Percentiles rank a stretch among this genome's conserved stretches.
These are phyloP conservation scores for Candida vartiovaarae DNA, from an alignment of 805 yeast genomes.

Conservation along the genomic window DNA sequence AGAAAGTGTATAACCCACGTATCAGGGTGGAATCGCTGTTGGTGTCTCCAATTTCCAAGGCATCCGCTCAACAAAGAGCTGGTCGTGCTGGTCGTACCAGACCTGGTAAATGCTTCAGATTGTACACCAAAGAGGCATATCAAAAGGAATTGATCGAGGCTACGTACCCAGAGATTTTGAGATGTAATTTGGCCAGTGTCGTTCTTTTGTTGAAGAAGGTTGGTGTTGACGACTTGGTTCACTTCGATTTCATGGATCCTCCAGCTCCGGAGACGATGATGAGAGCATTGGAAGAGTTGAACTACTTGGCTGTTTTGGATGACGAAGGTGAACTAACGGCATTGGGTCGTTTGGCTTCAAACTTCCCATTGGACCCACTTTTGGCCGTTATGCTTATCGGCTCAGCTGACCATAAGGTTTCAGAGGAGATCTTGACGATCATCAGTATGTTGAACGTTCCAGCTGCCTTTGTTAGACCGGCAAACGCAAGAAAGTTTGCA, in stretches of 20 bases:
- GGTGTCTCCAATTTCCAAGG: conserved; percentile 88
- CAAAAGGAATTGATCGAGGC: conserved; percentile 67
- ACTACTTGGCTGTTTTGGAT: conserved; percentile 80
- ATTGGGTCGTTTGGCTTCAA: conserved; percentile 80
- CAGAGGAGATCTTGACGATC: conserved; percentile 62
- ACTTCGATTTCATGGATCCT: conserved; percentile 86
- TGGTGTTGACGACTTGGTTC: conserved; percentile 75
- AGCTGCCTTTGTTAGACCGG: conserved; percentile 66
- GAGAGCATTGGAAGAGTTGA: conserved; percentile 73
- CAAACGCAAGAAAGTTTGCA: conserved; percentile 57
- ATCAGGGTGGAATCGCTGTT: conserved; percentile 84
- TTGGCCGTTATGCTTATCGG: conserved; percentile 68
- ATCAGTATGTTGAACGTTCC: conserved; percentile 82
- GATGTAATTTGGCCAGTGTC: conserved; percentile 74
- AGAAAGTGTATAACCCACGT: conserved; percentile 79
- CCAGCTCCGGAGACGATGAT: conserved; percentile 72
- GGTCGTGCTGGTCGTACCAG: conserved; percentile 98
- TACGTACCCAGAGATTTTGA: conserved; percentile 87
- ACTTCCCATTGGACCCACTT: conserved; percentile 88
- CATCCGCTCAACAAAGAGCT: conserved; percentile 93
- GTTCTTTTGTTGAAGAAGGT: conserved; percentile 71
- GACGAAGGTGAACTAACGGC: conserved; percentile 71
- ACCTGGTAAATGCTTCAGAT: conserved; percentile 89
- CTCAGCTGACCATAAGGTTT: conserved; percentile 54
- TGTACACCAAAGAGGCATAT: conserved; percentile 80